Percentiles rank a stretch among this genome's conserved stretches.
Evolutionary conservation across 139 green algal genomes (phyloP).

Genomic region (Chlamydomonas incerta): DNA sequence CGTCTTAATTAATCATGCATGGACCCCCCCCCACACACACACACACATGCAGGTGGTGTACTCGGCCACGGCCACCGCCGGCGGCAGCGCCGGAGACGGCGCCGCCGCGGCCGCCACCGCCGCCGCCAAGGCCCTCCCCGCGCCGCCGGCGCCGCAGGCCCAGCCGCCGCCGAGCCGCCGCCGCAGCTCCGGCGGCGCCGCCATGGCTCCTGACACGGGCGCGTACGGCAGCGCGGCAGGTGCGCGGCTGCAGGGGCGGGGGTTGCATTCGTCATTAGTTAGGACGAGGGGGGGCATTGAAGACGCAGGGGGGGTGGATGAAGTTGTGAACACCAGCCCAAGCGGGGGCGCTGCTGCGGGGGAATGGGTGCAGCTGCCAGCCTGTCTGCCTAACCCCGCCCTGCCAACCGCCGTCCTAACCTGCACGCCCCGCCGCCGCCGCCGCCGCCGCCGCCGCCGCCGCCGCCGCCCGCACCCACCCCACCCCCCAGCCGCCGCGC

Average conservation of each 20-base stretch:
- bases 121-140: not conserved
- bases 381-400: too few species aligned
- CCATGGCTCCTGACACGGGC: not conserved
- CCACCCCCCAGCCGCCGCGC: not conserved
- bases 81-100: not conserved
- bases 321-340: too few species aligned
- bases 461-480: not conserved
- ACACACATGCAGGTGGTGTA: slow-evolving; percentile 22
- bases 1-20: too few species aligned
- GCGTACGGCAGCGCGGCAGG: slow-evolving; percentile 3
- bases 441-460: not conserved
- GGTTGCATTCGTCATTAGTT: too few species aligned
- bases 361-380: too few species aligned
- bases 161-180: not conserved
- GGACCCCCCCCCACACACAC: not conserved
- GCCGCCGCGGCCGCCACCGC: not conserved
- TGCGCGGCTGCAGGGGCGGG: too few species aligned
- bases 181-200: not conserved
- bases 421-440: not conserved
- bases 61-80: slow-evolving; percentile 28
- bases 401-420: too few species aligned
- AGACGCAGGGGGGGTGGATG: too few species aligned
- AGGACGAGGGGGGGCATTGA: too few species aligned
- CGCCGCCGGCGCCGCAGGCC: not conserved
- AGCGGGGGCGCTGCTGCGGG: too few species aligned